These are phyloP conservation scores for Syzygium aqueum DNA, from an alignment of 345 rosid species.

Conservation along the genomic window DNA sequence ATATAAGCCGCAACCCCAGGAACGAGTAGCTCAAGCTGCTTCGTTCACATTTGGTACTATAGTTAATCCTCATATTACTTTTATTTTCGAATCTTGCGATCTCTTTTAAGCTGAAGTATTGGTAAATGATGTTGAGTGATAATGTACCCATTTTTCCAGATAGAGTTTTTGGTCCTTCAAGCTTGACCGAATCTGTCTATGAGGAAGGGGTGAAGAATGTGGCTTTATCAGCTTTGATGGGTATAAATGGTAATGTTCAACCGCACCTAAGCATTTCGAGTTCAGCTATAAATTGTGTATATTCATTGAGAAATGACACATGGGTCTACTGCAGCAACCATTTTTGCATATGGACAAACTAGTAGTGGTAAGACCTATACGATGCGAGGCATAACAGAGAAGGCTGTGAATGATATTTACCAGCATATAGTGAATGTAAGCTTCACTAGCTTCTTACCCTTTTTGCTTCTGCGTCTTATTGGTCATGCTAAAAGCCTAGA, in stretches of 20 bases:
- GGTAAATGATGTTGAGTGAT: not conserved
- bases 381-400: slow-evolving; percentile 98
- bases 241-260: slow-evolving; percentile 69
- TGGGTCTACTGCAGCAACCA: slow-evolving; percentile 56
- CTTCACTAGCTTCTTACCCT: not conserved
- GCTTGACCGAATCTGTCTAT: slow-evolving; percentile 71
- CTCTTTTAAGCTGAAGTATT: slow-evolving; percentile 3
- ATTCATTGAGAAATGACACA: not conserved
- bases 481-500: not conserved
- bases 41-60: slow-evolving; percentile 79
- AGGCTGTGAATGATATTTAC: slow-evolving; percentile 93
- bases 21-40: slow-evolving; percentile 64
- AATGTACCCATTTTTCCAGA: slow-evolving; percentile 31
- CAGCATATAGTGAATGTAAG: slow-evolving; percentile 76
- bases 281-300: not conserved
- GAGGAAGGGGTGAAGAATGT: slow-evolving; percentile 97
- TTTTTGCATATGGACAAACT: slow-evolving; percentile 98
- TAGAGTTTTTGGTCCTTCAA: slow-evolving; percentile 83
- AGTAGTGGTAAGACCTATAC: slow-evolving; percentile 98
- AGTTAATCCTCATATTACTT: not conserved
- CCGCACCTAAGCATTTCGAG: not conserved
- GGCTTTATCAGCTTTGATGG: slow-evolving; percentile 92
- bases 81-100: not conserved
- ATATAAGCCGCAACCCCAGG: slow-evolving; percentile 64
- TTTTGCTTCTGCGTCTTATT: not conserved